phyloP scores from a whole-genome alignment of 257 asterid species.

The Avicennia marina region DNA sequence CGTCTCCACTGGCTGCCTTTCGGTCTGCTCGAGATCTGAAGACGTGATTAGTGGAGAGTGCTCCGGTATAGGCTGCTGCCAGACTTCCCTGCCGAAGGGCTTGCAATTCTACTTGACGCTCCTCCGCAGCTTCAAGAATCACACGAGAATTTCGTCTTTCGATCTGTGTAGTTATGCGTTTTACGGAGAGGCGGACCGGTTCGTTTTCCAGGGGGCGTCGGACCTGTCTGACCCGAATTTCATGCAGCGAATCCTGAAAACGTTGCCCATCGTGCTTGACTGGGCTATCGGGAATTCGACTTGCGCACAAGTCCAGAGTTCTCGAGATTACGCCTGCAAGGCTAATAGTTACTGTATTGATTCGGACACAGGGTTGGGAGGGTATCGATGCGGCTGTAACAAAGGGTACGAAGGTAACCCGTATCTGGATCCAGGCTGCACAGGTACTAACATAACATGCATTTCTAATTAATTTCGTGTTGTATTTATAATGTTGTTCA shows the following conservation, averaged over 20 bases:
- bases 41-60: constrained; percentile 42
- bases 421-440: constrained; percentile 61
- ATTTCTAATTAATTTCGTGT: neutral
- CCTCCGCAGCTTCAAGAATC: constrained; percentile 21
- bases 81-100: constrained; percentile 59
- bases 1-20: constrained; percentile 51
- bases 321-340: constrained; percentile 36
- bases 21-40: constrained; percentile 34
- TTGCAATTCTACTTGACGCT: neutral
- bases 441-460: constrained; percentile 28
- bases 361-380: constrained; percentile 35
- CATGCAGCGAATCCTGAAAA: constrained; percentile 3
- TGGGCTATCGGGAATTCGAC: constrained; percentile 63
- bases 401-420: constrained; percentile 68
- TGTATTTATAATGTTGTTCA: neutral
- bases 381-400: constrained; percentile 55
- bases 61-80: constrained; percentile 74
- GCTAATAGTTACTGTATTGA: constrained; percentile 48
- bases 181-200: constrained; percentile 43
- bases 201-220: constrained; percentile 37
- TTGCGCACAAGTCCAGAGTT: constrained; percentile 25
- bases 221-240: constrained; percentile 51
- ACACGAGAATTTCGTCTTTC: constrained; percentile 33
- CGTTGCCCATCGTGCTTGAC: constrained; percentile 53
- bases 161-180: constrained; percentile 66